Evolutionary conservation across 306 rosid species (phyloP), one percentile per base, ranked within the genome.

Genomic region (Gillenia trifoliata): DNA sequence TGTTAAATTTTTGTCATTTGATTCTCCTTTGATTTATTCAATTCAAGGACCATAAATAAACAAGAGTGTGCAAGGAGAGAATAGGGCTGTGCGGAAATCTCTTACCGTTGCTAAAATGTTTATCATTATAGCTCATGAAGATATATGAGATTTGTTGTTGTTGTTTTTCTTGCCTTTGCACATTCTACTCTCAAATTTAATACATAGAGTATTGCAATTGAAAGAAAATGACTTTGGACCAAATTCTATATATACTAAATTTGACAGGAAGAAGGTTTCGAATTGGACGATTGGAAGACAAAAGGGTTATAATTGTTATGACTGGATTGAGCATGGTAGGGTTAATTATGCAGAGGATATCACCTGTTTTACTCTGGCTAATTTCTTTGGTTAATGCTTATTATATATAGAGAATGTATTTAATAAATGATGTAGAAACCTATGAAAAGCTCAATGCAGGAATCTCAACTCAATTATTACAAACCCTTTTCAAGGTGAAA

Each of bases 281-380:
- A 64, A 74, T 92, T n/a, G 96, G 94, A 4, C 64, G 43, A 45
- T 23, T 90, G 77, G 82, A 71, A 65, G 84, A 80, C 55, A 68
- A 88, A 52, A 86, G 62, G 50, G 90, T 87, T 45, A 81, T 90
- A 41, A 55, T 92, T 64, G 90, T 86, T 5, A 83, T 90, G 94
- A 84, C 87, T 4, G 94, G 98, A 73, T 68, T 88, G 52, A 64
- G 90, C 67, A 88, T 90, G 98, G 96, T 92, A 82, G 52, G 79
- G 31, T 61, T 1, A 38, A 38, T 38, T 38, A 38, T 38, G 41
- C 3, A 38, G 41, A 38, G 8, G 41, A n/a, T n/a, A 38, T 11
- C 11, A 38, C 9, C 41, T 38, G 11, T 38, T 38, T 8, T 38
- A 38, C 11, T 38, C 9, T 38, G 9, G 9, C 43, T 15, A 3